Base-by-base conservation (phyloP, 306 rosid species). In the Cicer cuneatum region DNA sequence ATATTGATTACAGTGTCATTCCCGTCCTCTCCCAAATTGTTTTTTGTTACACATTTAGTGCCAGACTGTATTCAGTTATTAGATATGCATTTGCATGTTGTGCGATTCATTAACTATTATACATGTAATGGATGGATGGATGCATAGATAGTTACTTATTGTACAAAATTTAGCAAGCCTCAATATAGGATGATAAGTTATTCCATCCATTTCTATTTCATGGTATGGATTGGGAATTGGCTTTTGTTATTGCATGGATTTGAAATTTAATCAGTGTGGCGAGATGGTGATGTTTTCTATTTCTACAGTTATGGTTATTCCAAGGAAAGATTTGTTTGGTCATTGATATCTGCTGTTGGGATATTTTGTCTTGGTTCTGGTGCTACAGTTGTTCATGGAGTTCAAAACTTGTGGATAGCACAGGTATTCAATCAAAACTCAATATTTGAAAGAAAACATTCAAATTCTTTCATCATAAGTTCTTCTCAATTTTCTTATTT, bases 281-380 rank as follows among this genome's bases (percentile, higher is more conserved):
- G 24, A 70, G 77, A 75, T 71, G 61, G 35, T 53, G 52, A 10
- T 66, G 8, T 77, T 46, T 76, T 80, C 74, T 46, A 60, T 80
- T 78, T 71, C 49, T 75, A 43, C 90, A 95, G 99, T 71, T 95
- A 95, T 77, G 99, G 99, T 68, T 95, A 95, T 73, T 95, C 99
- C 71, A 95, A 92, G 87, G 99, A 95, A 85, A 90, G 99, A 85
- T 95, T 95, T 85, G 98, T 95, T 67, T 95, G 99, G 98, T 95
- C 99, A 56, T 90, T 95, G 88, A 95, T 92, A 86, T 95, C 98
- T 58, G 99, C 98, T 75, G 97, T 92, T 65, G 98, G 98, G 62
- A 95, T 95, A 83, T 92, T 92, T 84, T 95, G 99, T 86, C 90
- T 95, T 83, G 99, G 99, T 86, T 89, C 99, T 47, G 98, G 96